Base-by-base conservation (phyloP, 75 land plant species). In the Chamaecyparis obtusa region DNA sequence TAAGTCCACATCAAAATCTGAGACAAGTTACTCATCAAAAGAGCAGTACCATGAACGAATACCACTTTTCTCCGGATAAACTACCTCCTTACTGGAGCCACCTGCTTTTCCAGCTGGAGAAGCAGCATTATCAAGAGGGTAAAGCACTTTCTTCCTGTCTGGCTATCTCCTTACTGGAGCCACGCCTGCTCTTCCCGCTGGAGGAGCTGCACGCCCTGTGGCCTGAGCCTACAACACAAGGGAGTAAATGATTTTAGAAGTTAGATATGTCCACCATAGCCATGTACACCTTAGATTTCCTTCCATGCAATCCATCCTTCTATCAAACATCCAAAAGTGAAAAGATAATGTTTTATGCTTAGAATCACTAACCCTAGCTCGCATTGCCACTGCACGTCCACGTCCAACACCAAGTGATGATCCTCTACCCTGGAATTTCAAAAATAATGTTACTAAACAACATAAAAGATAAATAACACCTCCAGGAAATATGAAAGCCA, bases 341-440 rank as follows among this genome's bases (percentile, higher is more conserved):
- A n/a, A 39, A 87, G 51, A 43, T 19, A 84, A n/a, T 19, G 1
- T 49, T 17, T 39, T 16, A 41, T 87, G 21, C 37, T 46, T 49
- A 33, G 24, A 41, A 83, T 56, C 35, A 88, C 90, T 89, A 90
- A 97, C 99, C 90, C 91, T 96, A 44, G 96, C 99, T n/a, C 96
- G 95, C 98, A 97, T 92, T 14, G 96, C 96, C 82, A 93, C 98
- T 64, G 94, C 99, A 72, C 98, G 94, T 24, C 98, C 99, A 80
- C 99, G 95, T 41, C 99, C 96, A 85, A 95, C 98, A 56, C 99
- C 99, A 91, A 96, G 85, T 10, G 96, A 78, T 83, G 98, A 92
- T 36, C 99, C 95, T 87, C 93, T 97, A n/a, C 98, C 99, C 99
- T 96, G 91, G 27, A 82, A 49, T 19, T 56, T 39, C 3, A 37